Evolutionary conservation across 1,284 basidiomycete species (phyloP).

Genomic region (Peniophora sp.): DNA sequence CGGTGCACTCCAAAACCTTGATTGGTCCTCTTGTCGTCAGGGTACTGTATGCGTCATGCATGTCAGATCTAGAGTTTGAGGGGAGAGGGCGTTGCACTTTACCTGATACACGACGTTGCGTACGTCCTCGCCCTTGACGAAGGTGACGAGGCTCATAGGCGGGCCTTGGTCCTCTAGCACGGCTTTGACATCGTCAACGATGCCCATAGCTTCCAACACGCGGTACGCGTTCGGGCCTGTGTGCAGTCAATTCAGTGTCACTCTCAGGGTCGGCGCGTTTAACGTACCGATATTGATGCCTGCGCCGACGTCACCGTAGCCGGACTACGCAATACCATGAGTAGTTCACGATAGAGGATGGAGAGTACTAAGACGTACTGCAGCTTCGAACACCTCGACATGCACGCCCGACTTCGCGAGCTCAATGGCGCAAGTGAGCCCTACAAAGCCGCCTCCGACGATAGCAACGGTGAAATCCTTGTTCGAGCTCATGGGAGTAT

Average conservation of each 20-base stretch:
- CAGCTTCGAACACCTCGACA: constrained; percentile 14
- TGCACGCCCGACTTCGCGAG: constrained; percentile 9
- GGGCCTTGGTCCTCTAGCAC: constrained; percentile 25
- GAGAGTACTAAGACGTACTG: constrained; percentile 6
- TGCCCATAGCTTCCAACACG: constrained; percentile 32
- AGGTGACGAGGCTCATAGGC: constrained; percentile 26
- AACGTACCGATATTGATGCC: constrained; percentile 38
- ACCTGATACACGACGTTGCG: not conserved
- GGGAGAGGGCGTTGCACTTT: too few relatives aligned
- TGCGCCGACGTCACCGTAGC: constrained; percentile 42
- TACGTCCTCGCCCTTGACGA: constrained; percentile 28
- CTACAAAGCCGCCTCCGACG: constrained; percentile 14
- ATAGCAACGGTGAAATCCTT: constrained; percentile 12
- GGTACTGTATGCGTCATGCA: constrained; percentile 26
- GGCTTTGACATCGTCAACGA: constrained; percentile 31
- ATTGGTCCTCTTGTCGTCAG: constrained; percentile 16
- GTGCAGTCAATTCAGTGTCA: not conserved
- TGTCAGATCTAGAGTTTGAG: not conserved
- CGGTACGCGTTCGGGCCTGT: constrained; percentile 43
- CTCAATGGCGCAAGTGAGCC: constrained; percentile 11
- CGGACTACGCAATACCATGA: constrained; percentile 22
- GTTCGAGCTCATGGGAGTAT: too few relatives aligned
- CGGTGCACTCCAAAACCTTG: constrained; percentile 20
- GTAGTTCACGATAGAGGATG: not conserved
- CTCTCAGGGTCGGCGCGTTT: constrained; percentile 1